Evolutionary conservation across 805 yeast genomes (phyloP), one percentile per base, ranked within the genome.

Genomic region (Zygotorulaspora chibaensis): DNA sequence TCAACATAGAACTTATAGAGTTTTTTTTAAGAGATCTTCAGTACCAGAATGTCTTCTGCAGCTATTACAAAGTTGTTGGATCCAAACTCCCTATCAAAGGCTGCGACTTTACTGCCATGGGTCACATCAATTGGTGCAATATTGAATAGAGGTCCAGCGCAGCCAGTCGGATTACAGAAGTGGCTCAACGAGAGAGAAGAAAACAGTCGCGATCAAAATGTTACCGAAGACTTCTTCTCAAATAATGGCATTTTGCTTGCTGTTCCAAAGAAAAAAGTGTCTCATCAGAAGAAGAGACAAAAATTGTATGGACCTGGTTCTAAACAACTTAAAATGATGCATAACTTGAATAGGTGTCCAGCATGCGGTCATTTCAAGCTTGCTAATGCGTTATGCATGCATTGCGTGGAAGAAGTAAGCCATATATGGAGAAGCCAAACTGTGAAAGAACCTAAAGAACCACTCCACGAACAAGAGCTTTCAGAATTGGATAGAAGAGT

Each of bases 301-400:
- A 81, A 90, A 69, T 80, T 84, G 55, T 79, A 87, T 54, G 89
- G 88, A 7, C 87, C 91, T 3, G 95, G 87, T 9, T 76, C 80
- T 47, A 91, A 88, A 65, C 93, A 89, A 56, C 71, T 87, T 54
- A 80, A 86, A 63, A 81, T 83, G 41, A 74, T 86, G 53, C 77
- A 81, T 45, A 83, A 87, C 62, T 72, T 93, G 59, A 87, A 84
- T 51, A 79, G 95, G 64, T 91, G 99, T 64, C 97, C 98, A 2
- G 84, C 96, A 0, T 91, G 99, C 70, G 99, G 99, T 36, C 84
- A 86, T 51, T 84, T 80, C 57, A 93, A 91, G 69, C 77, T 96
- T 61, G 81, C 93, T 1, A 96, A 93, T 66, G 81, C 89, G 46
- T 73, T 91, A 57, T 91, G 99, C 69, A 87, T 88, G 95, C 79